Evolutionary conservation across 1,139 yeast genomes (phyloP).

Genomic region (Geotrichum siamense): DNA sequence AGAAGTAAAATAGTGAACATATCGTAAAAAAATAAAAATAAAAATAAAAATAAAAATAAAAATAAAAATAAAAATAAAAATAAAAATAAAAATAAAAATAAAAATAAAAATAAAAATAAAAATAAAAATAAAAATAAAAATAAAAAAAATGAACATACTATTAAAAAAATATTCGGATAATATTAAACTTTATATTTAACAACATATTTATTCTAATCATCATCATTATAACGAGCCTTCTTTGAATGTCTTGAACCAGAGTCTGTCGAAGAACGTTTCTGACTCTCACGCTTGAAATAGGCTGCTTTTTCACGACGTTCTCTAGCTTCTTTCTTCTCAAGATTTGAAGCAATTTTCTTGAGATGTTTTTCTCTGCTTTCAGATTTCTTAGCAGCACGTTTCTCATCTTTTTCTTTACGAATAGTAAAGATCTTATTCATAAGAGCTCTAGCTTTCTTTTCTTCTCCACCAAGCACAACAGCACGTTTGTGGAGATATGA

Average conservation of each 20-base stretch:
- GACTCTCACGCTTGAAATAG: conserved; percentile 66
- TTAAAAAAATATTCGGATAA: too few species aligned
- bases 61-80: too few species aligned
- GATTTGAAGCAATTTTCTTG: conserved; percentile 66
- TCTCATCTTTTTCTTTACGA: conserved; percentile 77
- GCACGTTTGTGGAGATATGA: conserved; percentile 90
- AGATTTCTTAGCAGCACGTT: conserved; percentile 65
- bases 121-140: too few species aligned
- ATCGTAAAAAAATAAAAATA: too few species aligned
- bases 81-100: too few species aligned
- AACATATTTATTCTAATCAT: too few species aligned
- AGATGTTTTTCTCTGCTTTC: conserved; percentile 70
- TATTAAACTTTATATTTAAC: too few species aligned
- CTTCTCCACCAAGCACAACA: conserved; percentile 86
- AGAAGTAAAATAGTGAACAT: too few species aligned
- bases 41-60: too few species aligned
- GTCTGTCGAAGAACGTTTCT: conserved; percentile 44
- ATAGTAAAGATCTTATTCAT: conserved; percentile 82
- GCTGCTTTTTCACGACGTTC: conserved; percentile 84
- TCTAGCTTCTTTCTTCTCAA: conserved; percentile 63
- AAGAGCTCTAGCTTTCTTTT: conserved; percentile 85
- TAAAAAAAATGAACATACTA: too few species aligned
- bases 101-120: too few species aligned
- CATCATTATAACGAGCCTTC: conserved; percentile 15
- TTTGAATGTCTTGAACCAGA: conserved; percentile 20